phyloP scores from a whole-genome alignment of 2,329 filamentous ascomycete species.

The Magnaporthiopsis poae region DNA sequence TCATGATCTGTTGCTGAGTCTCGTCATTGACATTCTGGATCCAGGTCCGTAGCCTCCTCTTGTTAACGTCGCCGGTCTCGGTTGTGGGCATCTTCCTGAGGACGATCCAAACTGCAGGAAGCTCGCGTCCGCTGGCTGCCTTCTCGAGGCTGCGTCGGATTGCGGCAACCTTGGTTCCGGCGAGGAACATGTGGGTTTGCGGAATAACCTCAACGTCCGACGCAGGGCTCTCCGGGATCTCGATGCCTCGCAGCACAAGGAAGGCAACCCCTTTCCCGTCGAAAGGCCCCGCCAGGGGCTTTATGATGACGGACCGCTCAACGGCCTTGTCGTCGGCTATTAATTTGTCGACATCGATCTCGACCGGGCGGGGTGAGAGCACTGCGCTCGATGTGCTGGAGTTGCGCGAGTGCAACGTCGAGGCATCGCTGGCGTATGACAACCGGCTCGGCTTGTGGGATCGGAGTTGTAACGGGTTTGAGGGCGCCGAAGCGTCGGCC shows the following conservation, averaged over 20 bases:
- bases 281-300: constrained; percentile 39
- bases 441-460: constrained; percentile 13
- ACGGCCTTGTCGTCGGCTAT: constrained; percentile 29
- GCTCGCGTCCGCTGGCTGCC: constrained; percentile 24
- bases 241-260: constrained; percentile 26
- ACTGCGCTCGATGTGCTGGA: constrained; percentile 13
- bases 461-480: constrained; percentile 18
- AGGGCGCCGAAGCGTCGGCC: constrained; percentile 15
- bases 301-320: constrained; percentile 31
- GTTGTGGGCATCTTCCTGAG: constrained; percentile 36
- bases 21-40: constrained; percentile 42
- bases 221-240: constrained; percentile 20
- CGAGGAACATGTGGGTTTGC: constrained; percentile 28
- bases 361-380: constrained; percentile 9
- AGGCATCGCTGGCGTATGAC: constrained; percentile 11
- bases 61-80: constrained; percentile 29
- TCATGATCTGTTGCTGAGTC: constrained; percentile 35
- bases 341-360: constrained; percentile 14
- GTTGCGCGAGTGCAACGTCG: constrained; percentile 15
- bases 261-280: constrained; percentile 40
- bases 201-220: constrained; percentile 26
- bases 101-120: constrained; percentile 39
- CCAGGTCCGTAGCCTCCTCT: constrained; percentile 41
- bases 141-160: constrained; percentile 28
- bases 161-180: constrained; percentile 30